phyloP scores from a whole-genome alignment of 805 yeast genomes.

The Candida broadrunensis region DNA sequence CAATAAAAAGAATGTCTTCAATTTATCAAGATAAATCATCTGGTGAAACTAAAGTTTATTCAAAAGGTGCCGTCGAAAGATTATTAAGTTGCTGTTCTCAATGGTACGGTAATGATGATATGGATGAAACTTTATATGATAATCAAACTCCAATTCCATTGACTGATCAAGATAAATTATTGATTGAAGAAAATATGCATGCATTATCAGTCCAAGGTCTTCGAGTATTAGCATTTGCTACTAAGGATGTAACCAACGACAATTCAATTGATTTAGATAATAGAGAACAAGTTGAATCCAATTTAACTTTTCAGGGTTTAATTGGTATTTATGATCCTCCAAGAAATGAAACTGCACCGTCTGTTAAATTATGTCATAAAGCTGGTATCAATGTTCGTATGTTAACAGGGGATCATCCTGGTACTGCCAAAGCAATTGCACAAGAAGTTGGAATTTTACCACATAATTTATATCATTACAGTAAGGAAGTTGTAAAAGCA shows the following conservation, averaged over 20 bases:
- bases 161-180: conserved; percentile 34
- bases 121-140: conserved; percentile 17
- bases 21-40: conserved; percentile 36
- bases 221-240: conserved; percentile 72
- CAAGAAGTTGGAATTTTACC: conserved; percentile 79
- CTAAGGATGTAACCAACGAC: conserved; percentile 22
- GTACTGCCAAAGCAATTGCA: conserved; percentile 77
- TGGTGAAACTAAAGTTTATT: conserved; percentile 29
- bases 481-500: conserved; percentile 28
- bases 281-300: conserved; percentile 46
- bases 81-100: conserved; percentile 52
- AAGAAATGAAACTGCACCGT: conserved; percentile 60
- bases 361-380: conserved; percentile 63
- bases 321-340: conserved; percentile 84
- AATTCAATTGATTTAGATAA: conserved; percentile 16
- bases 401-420: conserved; percentile 81
- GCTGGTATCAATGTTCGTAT: conserved; percentile 80
- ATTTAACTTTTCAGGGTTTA: conserved; percentile 59
- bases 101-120: conserved; percentile 44
- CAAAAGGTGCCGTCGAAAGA: conserved; percentile 80
- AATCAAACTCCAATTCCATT: conserved; percentile 21
- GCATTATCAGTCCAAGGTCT: conserved; percentile 63
- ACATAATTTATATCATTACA: conserved; percentile 33
- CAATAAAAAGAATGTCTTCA: conserved; percentile 70
- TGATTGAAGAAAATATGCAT: conserved; percentile 55